Conservation (phyloP, 2,329 filamentous ascomycete species). For the Fusarium phyllophilum region DNA sequence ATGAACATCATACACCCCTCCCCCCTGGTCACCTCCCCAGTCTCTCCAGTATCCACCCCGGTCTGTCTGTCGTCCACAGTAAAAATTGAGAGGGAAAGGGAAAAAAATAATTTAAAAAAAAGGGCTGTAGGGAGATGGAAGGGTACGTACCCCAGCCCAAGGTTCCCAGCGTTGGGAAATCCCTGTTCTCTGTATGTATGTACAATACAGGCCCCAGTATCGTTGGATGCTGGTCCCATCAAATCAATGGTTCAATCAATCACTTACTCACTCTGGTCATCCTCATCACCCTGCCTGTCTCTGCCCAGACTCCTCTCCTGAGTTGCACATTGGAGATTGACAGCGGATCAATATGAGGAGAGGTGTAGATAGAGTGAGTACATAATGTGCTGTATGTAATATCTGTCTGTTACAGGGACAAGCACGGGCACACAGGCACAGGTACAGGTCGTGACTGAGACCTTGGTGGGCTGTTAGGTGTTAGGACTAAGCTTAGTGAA, state of each 20-base stretch:
- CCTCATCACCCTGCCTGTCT: conserved; percentile 12
- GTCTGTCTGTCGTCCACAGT: conserved; percentile 33
- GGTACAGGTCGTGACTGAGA: conserved; percentile 22
- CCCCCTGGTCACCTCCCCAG: conserved; percentile 34
- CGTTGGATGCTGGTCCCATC: conserved; percentile 31
- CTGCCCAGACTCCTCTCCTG: conserved; percentile 35
- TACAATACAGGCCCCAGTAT: conserved; percentile 18
- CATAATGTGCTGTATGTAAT: neutral
- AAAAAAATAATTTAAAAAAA: conserved; percentile 26
- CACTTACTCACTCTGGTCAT: conserved; percentile 28
- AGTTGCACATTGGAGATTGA: conserved; percentile 34
- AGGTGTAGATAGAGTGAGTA: conserved; percentile 22
- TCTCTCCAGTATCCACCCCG: conserved; percentile 41
- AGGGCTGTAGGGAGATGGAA: conserved; percentile 5
- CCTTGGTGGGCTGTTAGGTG: conserved; percentile 23
- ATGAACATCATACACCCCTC: conserved; percentile 35
- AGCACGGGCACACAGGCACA: conserved; percentile 25
- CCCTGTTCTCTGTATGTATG: conserved; percentile 3
- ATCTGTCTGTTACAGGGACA: conserved; percentile 31
- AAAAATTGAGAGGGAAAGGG: conserved; percentile 13
- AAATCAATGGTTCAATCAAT: conserved; percentile 25
- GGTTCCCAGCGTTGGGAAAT: conserved; percentile 11
- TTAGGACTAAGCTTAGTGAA: conserved; percentile 26
- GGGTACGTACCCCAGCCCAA: conserved; percentile 24
- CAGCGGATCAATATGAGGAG: conserved; percentile 18